Conservation (phyloP, 2,329 filamentous ascomycete genomes). For the Arthrocladium fulminans region DNA sequence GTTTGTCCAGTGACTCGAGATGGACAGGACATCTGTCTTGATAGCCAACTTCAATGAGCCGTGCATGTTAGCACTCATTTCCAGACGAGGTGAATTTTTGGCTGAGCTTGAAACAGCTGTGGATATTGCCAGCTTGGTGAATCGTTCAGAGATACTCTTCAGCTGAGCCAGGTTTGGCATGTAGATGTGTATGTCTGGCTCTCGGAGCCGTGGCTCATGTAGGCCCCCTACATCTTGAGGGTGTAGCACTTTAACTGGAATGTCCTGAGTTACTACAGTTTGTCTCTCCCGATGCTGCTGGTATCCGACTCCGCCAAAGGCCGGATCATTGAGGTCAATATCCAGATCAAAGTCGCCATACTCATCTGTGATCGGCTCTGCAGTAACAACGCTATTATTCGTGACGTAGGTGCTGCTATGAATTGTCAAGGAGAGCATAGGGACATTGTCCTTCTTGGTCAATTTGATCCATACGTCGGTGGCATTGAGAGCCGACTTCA, state of each 20-base stretch:
- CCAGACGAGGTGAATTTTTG: constrained; percentile 55
- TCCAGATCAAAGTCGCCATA: constrained; percentile 20
- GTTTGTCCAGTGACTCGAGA: constrained; percentile 75
- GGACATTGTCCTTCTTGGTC: constrained; percentile 83
- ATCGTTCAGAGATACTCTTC: constrained; percentile 89
- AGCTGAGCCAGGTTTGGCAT: constrained; percentile 79
- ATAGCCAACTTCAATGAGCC: constrained; percentile 73
- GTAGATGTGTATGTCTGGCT: constrained; percentile 89
- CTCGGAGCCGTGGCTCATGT: constrained; percentile 81
- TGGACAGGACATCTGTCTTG: constrained; percentile 72
- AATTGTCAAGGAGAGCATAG: constrained; percentile 82
- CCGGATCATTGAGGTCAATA: constrained; percentile 36
- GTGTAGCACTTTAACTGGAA: constrained; percentile 85
- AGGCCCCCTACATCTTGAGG: constrained; percentile 80
- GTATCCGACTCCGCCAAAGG: constrained; percentile 37
- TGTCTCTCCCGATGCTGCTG: constrained; percentile 63
- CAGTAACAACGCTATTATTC: constrained; percentile 38
- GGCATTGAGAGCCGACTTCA: constrained; percentile 76
- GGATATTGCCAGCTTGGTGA: constrained; percentile 67
- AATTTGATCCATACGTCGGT: constrained; percentile 76
- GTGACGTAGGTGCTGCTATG: constrained; percentile 59
- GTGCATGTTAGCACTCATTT: constrained; percentile 90
- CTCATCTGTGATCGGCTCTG: constrained; percentile 24
- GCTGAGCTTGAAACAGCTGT: constrained; percentile 23
- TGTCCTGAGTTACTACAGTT: constrained; percentile 88